Base-by-base conservation (phyloP, 2,329 filamentous ascomycete genomes). In the Monosporascus sp. region DNA sequence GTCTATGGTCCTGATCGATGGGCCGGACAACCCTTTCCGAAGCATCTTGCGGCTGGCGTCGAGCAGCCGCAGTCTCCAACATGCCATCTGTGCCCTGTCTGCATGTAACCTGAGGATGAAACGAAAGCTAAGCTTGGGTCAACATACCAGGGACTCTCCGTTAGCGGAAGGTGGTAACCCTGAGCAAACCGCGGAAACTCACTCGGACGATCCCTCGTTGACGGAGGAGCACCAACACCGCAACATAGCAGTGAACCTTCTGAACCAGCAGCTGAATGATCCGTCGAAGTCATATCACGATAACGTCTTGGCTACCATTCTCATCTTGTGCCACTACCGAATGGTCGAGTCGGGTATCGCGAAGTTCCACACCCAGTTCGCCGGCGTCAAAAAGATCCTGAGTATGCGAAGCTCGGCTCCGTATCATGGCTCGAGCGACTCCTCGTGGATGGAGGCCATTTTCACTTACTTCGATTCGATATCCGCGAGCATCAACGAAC, bases 381-480 rank as follows among this genome's bases (percentile, higher is more conserved):
- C 90, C 1, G 92, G 93, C 0, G 91, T 97, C 39, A 92, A 91
- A 72, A 95, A 95, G 75, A 84, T 97, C 35, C 80, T 97, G 11
- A 82, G 85, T 4, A 82, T 96, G 73, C 82, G 91, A 54, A 82
- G 87, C 58, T 68, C 72, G 4, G 75, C 74, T 22, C 71, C 74
- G 1, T 72, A 70, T 52, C 82, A 66, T 71, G 79, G 67, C 63
- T 84, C 64, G 69, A 82, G 84, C 49, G 88, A 91, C 55, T 88
- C 90, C 54, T 83, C 85, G 14, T 97, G 92, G 92, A 93, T 96
- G 75, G 89, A 95, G 63, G 85, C 90, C 43, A 84, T 96, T 61
- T 97, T 97, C 65, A 94, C 90, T 37, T 96, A 93, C 79, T 95
- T 96, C 66, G 93, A 97, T 68, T 90, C 92, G 52, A 90, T 97